These are phyloP conservation scores for Sporobolomyces phaffii DNA, from an alignment of 768 basidiomycete genomes.

Conservation along the genomic window DNA sequence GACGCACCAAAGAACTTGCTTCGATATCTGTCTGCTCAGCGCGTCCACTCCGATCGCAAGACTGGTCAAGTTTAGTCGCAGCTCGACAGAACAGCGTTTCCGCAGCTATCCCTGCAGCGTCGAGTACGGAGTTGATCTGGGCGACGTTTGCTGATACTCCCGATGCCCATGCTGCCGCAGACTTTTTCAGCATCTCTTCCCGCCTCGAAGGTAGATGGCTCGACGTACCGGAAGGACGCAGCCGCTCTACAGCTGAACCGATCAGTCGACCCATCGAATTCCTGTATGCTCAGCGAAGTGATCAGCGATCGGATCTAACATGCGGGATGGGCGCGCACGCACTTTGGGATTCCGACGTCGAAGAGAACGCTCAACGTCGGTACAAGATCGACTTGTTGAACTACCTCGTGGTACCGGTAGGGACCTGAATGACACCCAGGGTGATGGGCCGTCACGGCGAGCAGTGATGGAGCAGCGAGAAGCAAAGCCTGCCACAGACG, in stretches of 20 bases:
- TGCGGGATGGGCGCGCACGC: background rate
- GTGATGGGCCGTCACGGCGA: no score
- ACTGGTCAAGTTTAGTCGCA: no score
- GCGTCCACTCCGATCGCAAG: no score
- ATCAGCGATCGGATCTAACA: background rate
- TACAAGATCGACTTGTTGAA: slow-evolving; percentile 90
- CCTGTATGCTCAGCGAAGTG: background rate
- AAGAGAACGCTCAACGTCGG: slow-evolving; percentile 81
- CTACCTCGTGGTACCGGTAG: slow-evolving; percentile 48
- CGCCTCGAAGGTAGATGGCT: no score
- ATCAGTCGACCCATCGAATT: slow-evolving; percentile 67
- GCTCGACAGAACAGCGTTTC: slow-evolving; percentile 47
- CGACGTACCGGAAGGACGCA: slow-evolving; percentile 56
- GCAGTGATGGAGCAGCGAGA: slow-evolving; percentile 7
- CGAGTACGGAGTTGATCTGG: slow-evolving; percentile 69
- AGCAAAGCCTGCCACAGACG: slow-evolving; percentile 49
- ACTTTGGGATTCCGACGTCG: slow-evolving; percentile 73
- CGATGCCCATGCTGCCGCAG: slow-evolving; percentile 29
- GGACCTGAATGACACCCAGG: background rate
- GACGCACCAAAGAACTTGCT: no score
- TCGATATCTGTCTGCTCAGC: no score
- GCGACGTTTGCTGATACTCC: slow-evolving; percentile 64
- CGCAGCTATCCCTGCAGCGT: slow-evolving; percentile 57
- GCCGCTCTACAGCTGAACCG: slow-evolving; percentile 74
- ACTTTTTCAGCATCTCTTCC: no score